Conservation (phyloP, 2,329 filamentous ascomycete genomes). For the Thermothelomyces thermophilus region DNA sequence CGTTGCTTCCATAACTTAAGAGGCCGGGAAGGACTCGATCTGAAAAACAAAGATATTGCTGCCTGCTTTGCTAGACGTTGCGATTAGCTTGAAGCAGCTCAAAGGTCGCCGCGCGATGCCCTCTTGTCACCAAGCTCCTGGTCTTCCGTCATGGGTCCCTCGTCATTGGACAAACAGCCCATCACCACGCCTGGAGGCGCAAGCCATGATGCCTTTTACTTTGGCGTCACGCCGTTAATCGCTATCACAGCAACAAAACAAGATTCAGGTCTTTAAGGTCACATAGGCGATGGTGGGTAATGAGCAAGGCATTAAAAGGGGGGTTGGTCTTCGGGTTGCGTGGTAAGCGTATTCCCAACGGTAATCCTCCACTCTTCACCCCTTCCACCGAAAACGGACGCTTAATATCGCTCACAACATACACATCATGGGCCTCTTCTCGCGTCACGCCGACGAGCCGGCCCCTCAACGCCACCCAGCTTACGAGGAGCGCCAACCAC, state of each 20-base stretch:
- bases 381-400: not conserved
- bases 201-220: not conserved
- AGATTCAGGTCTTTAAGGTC: constrained; percentile 19
- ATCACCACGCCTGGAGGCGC: not conserved
- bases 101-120: too few relatives aligned
- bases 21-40: too few relatives aligned
- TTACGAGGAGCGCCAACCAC: constrained; percentile 19
- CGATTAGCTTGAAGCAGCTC: too few relatives aligned
- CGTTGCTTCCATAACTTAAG: too few relatives aligned
- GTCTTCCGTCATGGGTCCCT: constrained; percentile 11
- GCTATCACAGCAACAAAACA: not conserved
- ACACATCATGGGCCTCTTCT: constrained; percentile 32
- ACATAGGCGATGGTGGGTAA: not conserved
- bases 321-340: not conserved
- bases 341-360: not conserved
- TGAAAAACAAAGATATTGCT: too few relatives aligned
- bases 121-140: too few relatives aligned
- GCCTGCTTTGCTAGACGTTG: too few relatives aligned
- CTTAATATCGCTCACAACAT: not conserved
- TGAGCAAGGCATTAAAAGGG: constrained; percentile 13
- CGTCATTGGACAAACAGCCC: constrained; percentile 21
- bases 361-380: not conserved
- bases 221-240: constrained; percentile 27
- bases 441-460: constrained; percentile 27
- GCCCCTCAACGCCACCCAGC: constrained; percentile 18